Conservation (phyloP, 805 yeast genomes). For the Debaryomyces prosopidis region DNA sequence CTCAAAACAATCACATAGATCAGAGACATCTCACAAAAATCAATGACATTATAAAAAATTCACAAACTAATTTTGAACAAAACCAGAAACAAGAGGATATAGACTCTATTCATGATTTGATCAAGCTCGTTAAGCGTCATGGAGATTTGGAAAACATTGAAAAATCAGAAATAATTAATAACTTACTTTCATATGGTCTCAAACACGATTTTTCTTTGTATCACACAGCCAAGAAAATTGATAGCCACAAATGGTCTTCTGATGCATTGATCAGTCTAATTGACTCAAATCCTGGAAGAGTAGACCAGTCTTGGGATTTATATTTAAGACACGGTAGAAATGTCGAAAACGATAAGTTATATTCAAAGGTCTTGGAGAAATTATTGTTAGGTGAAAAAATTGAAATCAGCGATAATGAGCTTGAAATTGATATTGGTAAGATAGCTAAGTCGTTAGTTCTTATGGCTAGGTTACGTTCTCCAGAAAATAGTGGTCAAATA, state of each 20-base stretch:
- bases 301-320: constrained; percentile 49
- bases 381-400: constrained; percentile 37
- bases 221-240: constrained; percentile 11
- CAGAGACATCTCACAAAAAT: not conserved
- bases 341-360: constrained; percentile 19
- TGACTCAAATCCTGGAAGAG: constrained; percentile 54
- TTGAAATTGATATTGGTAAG: constrained; percentile 9
- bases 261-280: constrained; percentile 27
- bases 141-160: not conserved
- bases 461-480: constrained; percentile 6
- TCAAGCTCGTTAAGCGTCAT: not conserved
- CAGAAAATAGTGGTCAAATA: not conserved
- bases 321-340: constrained; percentile 26
- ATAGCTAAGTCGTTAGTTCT: constrained; percentile 13
- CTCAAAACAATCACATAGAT: not conserved
- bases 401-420: constrained; percentile 31
- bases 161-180: constrained; percentile 9
- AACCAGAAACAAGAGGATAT: not conserved
- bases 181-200: constrained; percentile 15
- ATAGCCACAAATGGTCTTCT: constrained; percentile 13
- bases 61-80: not conserved
- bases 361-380: constrained; percentile 32
- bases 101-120: not conserved
- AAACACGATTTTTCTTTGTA: constrained; percentile 21
- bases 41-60: not conserved